A percentile compares a stretch with the other conserved stretches of the same genome.
phyloP scores from a whole-genome alignment of 495 filamentous ascomycete species.

The Oidiodendron maius region DNA sequence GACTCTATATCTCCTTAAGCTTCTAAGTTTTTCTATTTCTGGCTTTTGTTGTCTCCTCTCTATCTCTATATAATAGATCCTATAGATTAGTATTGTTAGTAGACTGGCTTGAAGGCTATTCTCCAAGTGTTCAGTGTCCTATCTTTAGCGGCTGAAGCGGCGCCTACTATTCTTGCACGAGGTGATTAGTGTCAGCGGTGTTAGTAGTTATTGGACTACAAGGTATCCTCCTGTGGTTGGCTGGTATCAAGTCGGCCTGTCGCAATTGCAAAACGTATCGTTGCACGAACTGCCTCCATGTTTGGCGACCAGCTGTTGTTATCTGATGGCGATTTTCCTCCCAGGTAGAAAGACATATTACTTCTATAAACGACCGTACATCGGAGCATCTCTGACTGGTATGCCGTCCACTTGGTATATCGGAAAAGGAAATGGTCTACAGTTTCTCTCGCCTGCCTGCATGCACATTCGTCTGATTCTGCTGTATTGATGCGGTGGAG shows the following conservation, averaged over 20 bases:
- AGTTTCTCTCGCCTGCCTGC: background rate
- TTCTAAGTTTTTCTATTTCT: background rate
- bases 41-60: background rate
- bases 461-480: background rate
- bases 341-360: background rate
- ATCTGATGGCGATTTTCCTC: background rate
- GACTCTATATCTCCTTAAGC: background rate
- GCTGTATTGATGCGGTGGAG: background rate
- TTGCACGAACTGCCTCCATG: background rate
- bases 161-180: conserved; percentile 13
- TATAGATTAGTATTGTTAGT: conserved; percentile 4
- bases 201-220: background rate
- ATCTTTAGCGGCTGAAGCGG: conserved; percentile 5
- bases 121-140: conserved; percentile 9
- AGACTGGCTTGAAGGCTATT: conserved; percentile 5
- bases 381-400: background rate
- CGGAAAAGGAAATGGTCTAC: background rate
- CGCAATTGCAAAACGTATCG: background rate
- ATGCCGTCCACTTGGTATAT: background rate
- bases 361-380: background rate
- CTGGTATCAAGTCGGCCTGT: background rate
- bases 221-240: background rate
- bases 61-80: background rate
- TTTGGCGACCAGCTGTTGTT: background rate
- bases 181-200: background rate